Base-by-base conservation (phyloP, 768 basidiomycete genomes). In the Cystobasidium onofrii region DNA sequence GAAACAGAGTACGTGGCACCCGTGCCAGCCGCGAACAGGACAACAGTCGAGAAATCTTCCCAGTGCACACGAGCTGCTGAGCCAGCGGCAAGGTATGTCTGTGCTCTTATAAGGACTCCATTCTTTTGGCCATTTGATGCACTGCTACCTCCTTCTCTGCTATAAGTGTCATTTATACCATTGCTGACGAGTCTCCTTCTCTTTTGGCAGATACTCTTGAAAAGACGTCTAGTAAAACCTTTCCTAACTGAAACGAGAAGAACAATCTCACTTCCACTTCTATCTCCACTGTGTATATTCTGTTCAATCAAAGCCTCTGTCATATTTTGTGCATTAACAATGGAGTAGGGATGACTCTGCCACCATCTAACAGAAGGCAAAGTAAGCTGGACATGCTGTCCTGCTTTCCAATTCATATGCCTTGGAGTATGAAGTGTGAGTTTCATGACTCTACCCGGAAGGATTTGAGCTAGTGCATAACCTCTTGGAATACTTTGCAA, bases 351-450 rank as follows among this genome's bases (percentile, higher is more conserved):
- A 77, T 91, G 90, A 1, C 85, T 84, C 29, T 86, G 84, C 77
- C 87, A 83, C 39, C 81, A 82, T 1, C 87, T 87, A 31, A 91
- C 82, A 34, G 84, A 84, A 0, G 90, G 89, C 23, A 90, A 83
- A 64, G 83, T 85, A 74, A 91, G 83, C 27, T 88, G 83, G 77
- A 90, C 86, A 80, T 89, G 88, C 80, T 91, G 90, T n/a, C 90
- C 90, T 1, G 90, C 87, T 0, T 86, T 84, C 90, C 90, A 91
- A 0, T 83, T 80, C 62, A 88, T 79, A 63, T 84, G 84, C 1
- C 85, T 84, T 0, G 87, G 84, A 0, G 88, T 83, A 69, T 86
- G 82, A 46, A 90, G 81, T 0, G 87, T 86, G n/a, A 91, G 79
- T 52, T 90, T 87, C 20, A 91, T 81, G 3, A 88, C 89, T 1